Conservation (phyloP, 768 basidiomycete genomes). For the Dacryopinax spathularia region DNA sequence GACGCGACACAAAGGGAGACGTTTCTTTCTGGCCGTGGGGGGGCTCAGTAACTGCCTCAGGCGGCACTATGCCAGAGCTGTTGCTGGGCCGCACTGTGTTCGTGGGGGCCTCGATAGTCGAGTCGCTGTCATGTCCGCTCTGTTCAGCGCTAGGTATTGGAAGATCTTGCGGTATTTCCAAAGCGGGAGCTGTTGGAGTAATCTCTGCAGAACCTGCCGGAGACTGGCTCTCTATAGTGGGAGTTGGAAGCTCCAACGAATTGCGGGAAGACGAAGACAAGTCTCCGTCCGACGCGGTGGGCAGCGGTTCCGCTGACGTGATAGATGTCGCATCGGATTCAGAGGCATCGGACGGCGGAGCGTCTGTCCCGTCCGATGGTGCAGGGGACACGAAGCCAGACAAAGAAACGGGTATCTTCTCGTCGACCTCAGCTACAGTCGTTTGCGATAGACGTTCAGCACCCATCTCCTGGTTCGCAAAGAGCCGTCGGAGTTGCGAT, state of each 20-base stretch:
- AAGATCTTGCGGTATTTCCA: background rate
- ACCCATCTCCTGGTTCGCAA: constrained; percentile 20
- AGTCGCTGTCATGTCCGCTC: constrained; percentile 66
- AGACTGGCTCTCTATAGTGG: background rate
- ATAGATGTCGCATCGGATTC: background rate
- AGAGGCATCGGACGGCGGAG: background rate
- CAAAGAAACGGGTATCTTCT: background rate
- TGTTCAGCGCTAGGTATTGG: constrained; percentile 20
- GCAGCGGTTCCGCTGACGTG: background rate
- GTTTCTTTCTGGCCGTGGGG: background rate
- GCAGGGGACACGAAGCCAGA: background rate
- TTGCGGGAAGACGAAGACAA: background rate
- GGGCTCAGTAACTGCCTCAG: background rate
- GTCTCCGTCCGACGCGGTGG: background rate
- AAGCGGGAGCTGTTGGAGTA: background rate
- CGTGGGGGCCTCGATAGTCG: constrained; percentile 45
- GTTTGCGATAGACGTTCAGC: background rate
- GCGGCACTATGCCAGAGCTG: background rate
- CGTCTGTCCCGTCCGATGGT: background rate
- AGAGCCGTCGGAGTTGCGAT: constrained; percentile 38
- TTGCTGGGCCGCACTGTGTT: background rate
- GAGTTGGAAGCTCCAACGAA: background rate
- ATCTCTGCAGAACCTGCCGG: background rate
- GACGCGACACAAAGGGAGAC: constrained; percentile 18
- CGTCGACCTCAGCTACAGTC: constrained; percentile 3